These are phyloP conservation scores for Glycine tomentella DNA, from an alignment of 306 rosid genomes.

Conservation along the genomic window DNA sequence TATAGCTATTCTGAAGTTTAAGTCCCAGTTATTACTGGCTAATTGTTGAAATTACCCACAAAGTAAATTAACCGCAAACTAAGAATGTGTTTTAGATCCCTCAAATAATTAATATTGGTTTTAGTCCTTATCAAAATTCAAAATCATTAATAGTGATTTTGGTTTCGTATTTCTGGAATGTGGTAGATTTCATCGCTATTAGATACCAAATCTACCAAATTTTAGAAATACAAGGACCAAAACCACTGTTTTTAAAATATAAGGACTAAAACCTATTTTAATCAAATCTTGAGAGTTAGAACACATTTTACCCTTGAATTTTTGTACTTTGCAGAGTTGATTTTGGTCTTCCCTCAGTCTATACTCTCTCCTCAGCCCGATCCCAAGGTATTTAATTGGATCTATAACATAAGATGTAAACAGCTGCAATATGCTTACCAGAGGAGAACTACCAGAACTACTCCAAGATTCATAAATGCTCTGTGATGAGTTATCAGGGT, in stretches of 20 bases:
- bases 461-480: conserved; percentile 70
- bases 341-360: conserved; percentile 16
- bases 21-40: not conserved
- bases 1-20: conserved; percentile 18
- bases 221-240: no score
- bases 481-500: conserved; percentile 76
- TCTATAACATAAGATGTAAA: not conserved
- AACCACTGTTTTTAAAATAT: no score
- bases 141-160: no score
- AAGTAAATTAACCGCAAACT: not conserved
- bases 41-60: conserved; percentile 6
- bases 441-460: conserved; percentile 54
- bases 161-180: no score
- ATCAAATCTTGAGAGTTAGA: no score
- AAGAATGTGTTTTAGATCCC: no score
- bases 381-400: not conserved
- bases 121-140: no score
- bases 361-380: not conserved
- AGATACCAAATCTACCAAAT: no score
- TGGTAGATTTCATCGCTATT: no score
- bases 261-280: no score
- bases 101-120: no score
- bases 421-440: conserved; percentile 50
- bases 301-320: not conserved
- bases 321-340: conserved; percentile 1